Percentiles rank a stretch among this genome's conserved stretches.
Evolutionary conservation across 352 stramenopile species (phyloP).

Genomic region (Lagenidium giganteum): DNA sequence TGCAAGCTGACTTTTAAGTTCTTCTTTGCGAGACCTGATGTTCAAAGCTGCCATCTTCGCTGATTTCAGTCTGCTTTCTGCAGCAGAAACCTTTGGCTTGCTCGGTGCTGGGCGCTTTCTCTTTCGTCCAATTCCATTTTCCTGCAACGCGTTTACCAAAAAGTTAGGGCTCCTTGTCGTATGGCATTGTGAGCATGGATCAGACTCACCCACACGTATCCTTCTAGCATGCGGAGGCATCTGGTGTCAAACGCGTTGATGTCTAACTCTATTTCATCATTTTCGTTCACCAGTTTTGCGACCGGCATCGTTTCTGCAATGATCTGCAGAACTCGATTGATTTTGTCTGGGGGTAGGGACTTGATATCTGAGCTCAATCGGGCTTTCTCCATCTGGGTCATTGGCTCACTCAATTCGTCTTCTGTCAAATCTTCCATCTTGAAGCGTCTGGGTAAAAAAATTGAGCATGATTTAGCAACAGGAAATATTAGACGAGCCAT

Average conservation of each 20-base stretch:
- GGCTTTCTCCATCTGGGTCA: slow-evolving; percentile 82
- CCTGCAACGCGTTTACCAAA: slow-evolving; percentile 28
- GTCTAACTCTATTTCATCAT: slow-evolving; percentile 86
- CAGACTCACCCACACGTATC: slow-evolving; percentile 84
- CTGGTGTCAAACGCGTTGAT: slow-evolving; percentile 86
- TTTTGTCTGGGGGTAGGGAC: slow-evolving; percentile 79
- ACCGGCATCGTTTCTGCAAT: slow-evolving; percentile 85
- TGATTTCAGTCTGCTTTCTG: slow-evolving; percentile 67
- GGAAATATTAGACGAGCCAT: no score
- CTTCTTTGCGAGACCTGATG: slow-evolving; percentile 64
- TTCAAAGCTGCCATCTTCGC: slow-evolving; percentile 79
- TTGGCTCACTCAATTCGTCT: slow-evolving; percentile 82
- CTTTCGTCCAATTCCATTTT: slow-evolving; percentile 85
- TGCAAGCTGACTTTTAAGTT: slow-evolving; percentile 74
- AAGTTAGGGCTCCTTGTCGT: no score
- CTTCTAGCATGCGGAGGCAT: slow-evolving; percentile 85
- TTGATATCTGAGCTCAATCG: slow-evolving; percentile 78
- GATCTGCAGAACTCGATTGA: slow-evolving; percentile 86
- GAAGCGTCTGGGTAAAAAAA: slow-evolving; percentile 49
- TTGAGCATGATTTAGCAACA: no score
- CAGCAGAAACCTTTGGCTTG: slow-evolving; percentile 41
- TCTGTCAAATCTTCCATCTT: slow-evolving; percentile 88
- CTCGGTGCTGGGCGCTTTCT: slow-evolving; percentile 67
- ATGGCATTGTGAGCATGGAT: no score
- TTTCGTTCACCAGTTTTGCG: slow-evolving; percentile 76